Percentiles rank a stretch among this genome's conserved stretches.
phyloP scores from a whole-genome alignment of 306 rosid genomes.

The Vigna trinervia region DNA sequence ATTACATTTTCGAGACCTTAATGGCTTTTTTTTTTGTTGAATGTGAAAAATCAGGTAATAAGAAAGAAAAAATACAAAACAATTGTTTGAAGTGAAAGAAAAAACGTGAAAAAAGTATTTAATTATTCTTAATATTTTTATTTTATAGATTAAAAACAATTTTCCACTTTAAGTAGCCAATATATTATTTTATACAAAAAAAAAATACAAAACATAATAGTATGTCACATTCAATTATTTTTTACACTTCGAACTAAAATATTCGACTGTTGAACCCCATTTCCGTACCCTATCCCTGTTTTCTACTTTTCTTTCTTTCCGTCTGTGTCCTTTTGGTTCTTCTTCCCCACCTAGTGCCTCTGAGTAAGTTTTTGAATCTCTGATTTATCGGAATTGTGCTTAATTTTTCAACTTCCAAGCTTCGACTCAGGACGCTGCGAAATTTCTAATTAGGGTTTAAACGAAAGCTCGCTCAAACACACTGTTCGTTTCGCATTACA shows the following conservation, averaged over 20 bases:
- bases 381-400: background rate
- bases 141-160: too few relatives aligned
- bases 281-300: background rate
- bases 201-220: background rate
- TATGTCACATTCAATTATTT: background rate
- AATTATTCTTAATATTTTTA: too few relatives aligned
- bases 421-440: background rate
- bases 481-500: background rate
- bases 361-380: constrained; percentile 18
- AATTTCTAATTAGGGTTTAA: constrained; percentile 19
- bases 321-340: background rate
- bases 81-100: too few relatives aligned
- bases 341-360: background rate
- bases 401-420: background rate
- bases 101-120: too few relatives aligned
- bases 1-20: too few relatives aligned
- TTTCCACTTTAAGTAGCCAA: too few relatives aligned
- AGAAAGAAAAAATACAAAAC: too few relatives aligned
- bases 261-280: background rate
- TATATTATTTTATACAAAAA: too few relatives aligned
- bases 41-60: too few relatives aligned
- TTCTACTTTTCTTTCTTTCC: constrained; percentile 5
- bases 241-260: background rate
- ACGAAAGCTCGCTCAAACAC: background rate
- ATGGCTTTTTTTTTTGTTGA: too few relatives aligned